Evolutionary conservation across 208 protist genomes (phyloP), one percentile per base, ranked within the genome.

Genomic region (Trypanosomatidae sp.): DNA sequence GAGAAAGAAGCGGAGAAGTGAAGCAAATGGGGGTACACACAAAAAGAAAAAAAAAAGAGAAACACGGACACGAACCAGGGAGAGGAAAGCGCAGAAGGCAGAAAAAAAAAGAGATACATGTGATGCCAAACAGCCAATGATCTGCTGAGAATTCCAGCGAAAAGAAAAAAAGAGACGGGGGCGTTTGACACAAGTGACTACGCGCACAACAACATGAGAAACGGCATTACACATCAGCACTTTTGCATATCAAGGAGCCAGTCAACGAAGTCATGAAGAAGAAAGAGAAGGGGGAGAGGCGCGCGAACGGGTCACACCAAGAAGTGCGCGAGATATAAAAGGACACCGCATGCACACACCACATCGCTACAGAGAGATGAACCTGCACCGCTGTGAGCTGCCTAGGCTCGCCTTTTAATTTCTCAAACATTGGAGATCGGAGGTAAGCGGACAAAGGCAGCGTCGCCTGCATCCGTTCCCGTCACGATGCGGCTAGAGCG

Each of bases 401-500:
- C 8, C 60, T 65, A 44, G 33, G 2, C 28, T 19, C 64, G 19
- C 44, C 64, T 10, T 50, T 7, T 39, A 9, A 53, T 59, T 30
- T 36, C 39, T 72, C 49, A 72, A 22, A 39, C 68, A 41, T 70
- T 70, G 64, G 43, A 69, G 12, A 66, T 80, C 28, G 50, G 69
- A 30, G 75, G 75, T 17, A 80, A 71, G 5, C 69, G 75, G 39
- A 39, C 64, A 36, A 7, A 53, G 10, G 55, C 36, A 12, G 49
- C 55, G 44, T 39, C 15, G 10, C 67, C 49, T 28, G 46, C 65
- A 19, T 67, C 43, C 1, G 44, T 55, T 15, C 75, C 62, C 17
- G 69, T 73, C 64, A 71, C 64, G 22, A 75, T 55, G 53, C 52
- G 46, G 52, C 69, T 74, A 33, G 62, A 49, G 15, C 39, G 75